Evolutionary conservation across 352 stramenopile genomes (phyloP).

Genomic region (Globisporangium echinulatum): DNA sequence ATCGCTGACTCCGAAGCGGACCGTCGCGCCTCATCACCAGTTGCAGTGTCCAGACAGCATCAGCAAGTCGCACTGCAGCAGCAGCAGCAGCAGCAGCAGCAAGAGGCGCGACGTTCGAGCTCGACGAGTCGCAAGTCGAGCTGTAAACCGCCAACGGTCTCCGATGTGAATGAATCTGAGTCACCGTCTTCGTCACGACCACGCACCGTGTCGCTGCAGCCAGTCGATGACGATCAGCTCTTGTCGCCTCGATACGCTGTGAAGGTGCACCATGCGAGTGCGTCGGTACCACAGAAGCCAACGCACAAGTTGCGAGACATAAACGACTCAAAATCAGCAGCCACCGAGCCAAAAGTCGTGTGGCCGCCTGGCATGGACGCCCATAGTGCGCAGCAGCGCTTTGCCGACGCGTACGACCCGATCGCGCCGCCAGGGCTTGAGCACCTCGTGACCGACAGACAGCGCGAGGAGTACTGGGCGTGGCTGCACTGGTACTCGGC

Average conservation of each 20-base stretch:
- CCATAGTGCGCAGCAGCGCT: constrained; percentile 19
- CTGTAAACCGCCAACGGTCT: neutral
- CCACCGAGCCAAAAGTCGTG: constrained; percentile 16
- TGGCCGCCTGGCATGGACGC: constrained; percentile 51
- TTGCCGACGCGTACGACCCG: constrained; percentile 20
- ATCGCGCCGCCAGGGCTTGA: constrained; percentile 43
- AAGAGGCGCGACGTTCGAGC: neutral
- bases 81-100: constrained; percentile 4
- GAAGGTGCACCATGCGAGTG: no score
- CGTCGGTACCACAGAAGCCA: no score
- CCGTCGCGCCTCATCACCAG: constrained; percentile 3
- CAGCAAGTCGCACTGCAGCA: neutral
- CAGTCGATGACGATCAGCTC: no score
- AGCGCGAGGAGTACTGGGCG: constrained; percentile 53
- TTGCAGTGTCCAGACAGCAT: neutral
- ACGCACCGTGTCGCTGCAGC: no score
- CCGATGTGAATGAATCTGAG: no score
- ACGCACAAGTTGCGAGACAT: neutral
- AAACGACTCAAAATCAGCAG: neutral
- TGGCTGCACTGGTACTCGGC: constrained; percentile 68
- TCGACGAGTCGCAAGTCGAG: constrained; percentile 1
- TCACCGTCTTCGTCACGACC: no score
- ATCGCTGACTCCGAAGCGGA: neutral
- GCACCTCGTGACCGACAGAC: constrained; percentile 41
- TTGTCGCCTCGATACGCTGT: no score